Base-by-base conservation (phyloP, 306 rosid species). In the Erythrophleum fordii region DNA sequence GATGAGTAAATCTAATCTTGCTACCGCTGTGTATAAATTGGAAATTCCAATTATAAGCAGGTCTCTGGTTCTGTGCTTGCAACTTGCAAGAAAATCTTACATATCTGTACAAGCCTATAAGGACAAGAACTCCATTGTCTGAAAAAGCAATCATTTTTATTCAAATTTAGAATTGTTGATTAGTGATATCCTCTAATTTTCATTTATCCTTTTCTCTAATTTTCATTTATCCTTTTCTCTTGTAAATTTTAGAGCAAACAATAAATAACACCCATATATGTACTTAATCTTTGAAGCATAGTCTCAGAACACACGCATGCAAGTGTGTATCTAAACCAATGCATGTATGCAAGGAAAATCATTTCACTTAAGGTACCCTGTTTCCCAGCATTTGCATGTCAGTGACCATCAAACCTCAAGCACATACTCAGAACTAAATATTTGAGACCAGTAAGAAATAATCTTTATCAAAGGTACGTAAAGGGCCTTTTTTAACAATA, bases 401-500 rank as follows among this genome's bases (percentile, higher is more conserved):
- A 49, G 6, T 49, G 55, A 49, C 55, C 3, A 49, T 49, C 55
- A 49, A 49, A 49, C 7, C 22, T n/a, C 55, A 16, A 49, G 55
- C 51, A 41, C 26, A 49, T 11, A 8, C 28, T 62, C 64, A 44
- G 22, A 28, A 59, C 69, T 51, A 60, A 59, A 17, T 11, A 8
- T 7, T 37, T 28, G 37, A 5, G 11, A 23, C 41, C 28, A 64
- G 42, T 35, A 78, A 1, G 44, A 39, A 34, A 61, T 61, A 60
- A 41, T 37, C 66, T 67, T 68, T 12, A 46, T 46, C 16, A 31
- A 74, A 31, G 14, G 23, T 59, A 23, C 10, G n/a, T 7, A 66
- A 34, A 25, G 61, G 45, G 70, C 25, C 26, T 61, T 28, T 14
- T 59, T 34, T 68, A 71, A 39, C 61, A 69, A 74, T 76, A 71